Evolutionary conservation across 2,329 filamentous ascomycete genomes (phyloP), one percentile per base, ranked within the genome.

Genomic region (Alternaria consortialis): DNA sequence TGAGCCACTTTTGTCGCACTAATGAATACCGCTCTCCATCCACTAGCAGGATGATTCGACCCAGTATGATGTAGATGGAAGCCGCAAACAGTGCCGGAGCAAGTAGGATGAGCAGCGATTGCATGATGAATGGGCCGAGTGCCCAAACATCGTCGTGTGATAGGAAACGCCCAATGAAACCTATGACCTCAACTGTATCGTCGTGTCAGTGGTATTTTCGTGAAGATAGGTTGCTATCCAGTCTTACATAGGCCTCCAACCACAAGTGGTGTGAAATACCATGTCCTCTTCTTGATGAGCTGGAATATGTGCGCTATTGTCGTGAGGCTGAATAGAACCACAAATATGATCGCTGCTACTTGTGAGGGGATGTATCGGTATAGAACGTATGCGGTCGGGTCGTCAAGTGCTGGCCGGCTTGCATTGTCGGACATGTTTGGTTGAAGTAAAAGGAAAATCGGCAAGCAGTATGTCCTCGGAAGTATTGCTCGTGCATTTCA

Each of bases 231-330:
- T 17, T 13, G 15, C 9, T 42, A 17, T 29, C 7, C 2, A 44
- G 2, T 73, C 77, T 56, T 77, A 85, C 84, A 84, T 7, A 82
- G 46, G 25, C 82, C 81, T 34, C 84, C 84, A 13, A 86, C 67
- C 4, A 83, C 60, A 40, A 86, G 82, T 0, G 85, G 82, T 4
- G 84, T 80, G 63, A 84, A 83, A 68, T 83, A 86, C 81, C 82
- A 86, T 4, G 82, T 82, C 39, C 77, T 72, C 2, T 77, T 77
- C n/a, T 73, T 78, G 20, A 76, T 69, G 23, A 84, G 72, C 31
- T 81, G 80, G 58, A 74, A 82, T 0, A 68, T 61, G 61, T 86
- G 84, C 2, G 72, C 61, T 0, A 70, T 23, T 0, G 84, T 83
- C 4, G 78, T 68, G 8, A 79, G 31, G 2, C 69, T 57, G 65